Conservation (phyloP, 2,329 filamentous ascomycete species). For the Botrytis galanthina region DNA sequence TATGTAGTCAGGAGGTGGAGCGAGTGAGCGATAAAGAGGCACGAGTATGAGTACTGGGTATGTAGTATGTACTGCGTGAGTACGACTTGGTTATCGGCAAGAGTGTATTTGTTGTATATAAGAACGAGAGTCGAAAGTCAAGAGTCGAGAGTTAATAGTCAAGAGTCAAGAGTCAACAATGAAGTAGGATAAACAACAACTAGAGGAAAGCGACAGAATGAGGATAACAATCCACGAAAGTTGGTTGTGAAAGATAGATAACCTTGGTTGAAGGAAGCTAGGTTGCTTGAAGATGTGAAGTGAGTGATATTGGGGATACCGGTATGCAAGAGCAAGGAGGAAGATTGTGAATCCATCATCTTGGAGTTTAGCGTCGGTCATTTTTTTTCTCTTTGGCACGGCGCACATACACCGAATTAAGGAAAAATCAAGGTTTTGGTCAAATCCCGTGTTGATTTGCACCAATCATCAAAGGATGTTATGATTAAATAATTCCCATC, state of each 20-base stretch:
- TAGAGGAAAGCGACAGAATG: background rate
- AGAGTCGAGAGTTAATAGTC: too few relatives aligned
- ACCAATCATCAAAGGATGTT: background rate
- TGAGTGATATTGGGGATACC: background rate
- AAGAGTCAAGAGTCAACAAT: too few relatives aligned
- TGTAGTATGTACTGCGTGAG: background rate
- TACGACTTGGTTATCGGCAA: background rate
- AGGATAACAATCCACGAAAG: constrained; percentile 6
- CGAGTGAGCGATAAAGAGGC: background rate
- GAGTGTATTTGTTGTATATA: background rate
- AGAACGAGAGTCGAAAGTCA: background rate
- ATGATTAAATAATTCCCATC: background rate
- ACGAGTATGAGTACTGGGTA: background rate
- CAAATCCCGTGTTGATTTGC: background rate
- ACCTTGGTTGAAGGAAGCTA: background rate
- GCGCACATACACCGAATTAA: background rate
- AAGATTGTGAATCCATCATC: background rate
- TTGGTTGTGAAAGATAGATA: background rate
- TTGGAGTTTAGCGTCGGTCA: background rate
- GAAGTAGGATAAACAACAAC: background rate
- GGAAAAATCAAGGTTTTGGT: background rate
- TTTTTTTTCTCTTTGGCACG: background rate
- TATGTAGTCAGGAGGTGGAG: background rate
- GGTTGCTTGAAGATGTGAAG: background rate
- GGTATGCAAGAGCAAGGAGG: constrained; percentile 8